These are phyloP conservation scores for Aphanomyces astaci DNA, from an alignment of 352 stramenopile genomes.

Conservation along the genomic window DNA sequence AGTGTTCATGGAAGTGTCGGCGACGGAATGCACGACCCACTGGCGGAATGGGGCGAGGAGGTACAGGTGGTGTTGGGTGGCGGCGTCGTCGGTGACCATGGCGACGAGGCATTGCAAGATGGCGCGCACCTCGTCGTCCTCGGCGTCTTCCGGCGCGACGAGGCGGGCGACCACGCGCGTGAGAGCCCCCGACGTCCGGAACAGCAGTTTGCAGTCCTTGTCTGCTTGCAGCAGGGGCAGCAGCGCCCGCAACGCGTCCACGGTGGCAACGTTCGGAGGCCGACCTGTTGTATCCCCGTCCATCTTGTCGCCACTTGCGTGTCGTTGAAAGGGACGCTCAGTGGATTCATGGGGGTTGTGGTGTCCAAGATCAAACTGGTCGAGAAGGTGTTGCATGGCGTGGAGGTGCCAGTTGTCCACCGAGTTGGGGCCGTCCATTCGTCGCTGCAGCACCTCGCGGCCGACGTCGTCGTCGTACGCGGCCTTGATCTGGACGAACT, in stretches of 20 bases:
- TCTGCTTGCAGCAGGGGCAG: conserved; percentile 47
- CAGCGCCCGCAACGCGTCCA: conserved; percentile 43
- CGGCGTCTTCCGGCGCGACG: neutral
- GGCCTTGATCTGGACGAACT: conserved; percentile 62
- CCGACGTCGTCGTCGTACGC: conserved; percentile 53
- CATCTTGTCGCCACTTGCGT: too few relatives aligned
- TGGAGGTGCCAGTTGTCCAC: conserved; percentile 36
- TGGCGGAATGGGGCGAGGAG: conserved; percentile 3
- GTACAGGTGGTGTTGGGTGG: conserved; percentile 1
- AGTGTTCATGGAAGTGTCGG: conserved; percentile 18
- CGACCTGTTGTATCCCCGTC: too few relatives aligned
- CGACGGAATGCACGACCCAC: conserved; percentile 17
- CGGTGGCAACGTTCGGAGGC: too few relatives aligned
- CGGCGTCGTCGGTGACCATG: neutral
- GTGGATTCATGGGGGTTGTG: too few relatives aligned
- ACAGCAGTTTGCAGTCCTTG: conserved; percentile 33
- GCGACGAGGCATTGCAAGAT: conserved; percentile 5
- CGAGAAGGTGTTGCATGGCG: conserved; percentile 39
- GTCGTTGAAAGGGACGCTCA: conserved; percentile 17
- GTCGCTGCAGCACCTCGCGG: conserved; percentile 28
- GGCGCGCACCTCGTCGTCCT: neutral
- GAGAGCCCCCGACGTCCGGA: conserved; percentile 53
- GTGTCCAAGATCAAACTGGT: conserved; percentile 45
- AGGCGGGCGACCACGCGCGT: conserved; percentile 39
- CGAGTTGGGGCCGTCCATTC: neutral